phyloP scores from a whole-genome alignment of 805 yeast genomes.

The Cyberlindnera euphorbiae region DNA sequence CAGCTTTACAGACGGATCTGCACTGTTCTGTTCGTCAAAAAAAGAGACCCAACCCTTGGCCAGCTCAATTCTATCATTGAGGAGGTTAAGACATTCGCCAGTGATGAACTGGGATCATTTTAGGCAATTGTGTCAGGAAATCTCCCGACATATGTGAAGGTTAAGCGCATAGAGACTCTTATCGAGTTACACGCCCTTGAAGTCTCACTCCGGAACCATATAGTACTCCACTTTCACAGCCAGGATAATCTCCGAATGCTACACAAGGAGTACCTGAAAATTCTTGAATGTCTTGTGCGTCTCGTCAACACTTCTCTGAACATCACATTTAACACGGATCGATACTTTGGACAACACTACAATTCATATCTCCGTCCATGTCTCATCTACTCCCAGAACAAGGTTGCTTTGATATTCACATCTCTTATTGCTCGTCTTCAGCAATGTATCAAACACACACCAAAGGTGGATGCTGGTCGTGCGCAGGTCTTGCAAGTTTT shows the following conservation, averaged over 20 bases:
- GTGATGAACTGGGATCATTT: constrained; percentile 23
- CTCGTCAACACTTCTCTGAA: constrained; percentile 29
- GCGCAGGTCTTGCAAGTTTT: constrained; percentile 1
- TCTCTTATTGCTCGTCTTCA: constrained; percentile 1
- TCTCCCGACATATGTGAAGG: constrained; percentile 13
- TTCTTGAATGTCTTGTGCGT: constrained; percentile 25
- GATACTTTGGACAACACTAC: constrained; percentile 28
- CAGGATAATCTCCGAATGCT: constrained; percentile 27
- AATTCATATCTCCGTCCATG: constrained; percentile 5
- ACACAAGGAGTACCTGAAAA: constrained; percentile 30
- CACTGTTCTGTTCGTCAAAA: constrained; percentile 30
- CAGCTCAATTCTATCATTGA: constrained; percentile 28
- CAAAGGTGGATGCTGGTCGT: neutral
- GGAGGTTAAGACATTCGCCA: constrained; percentile 30
- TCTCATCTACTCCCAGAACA: neutral
- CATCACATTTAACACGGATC: constrained; percentile 28
- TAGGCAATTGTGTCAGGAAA: constrained; percentile 10
- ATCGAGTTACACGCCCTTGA: constrained; percentile 27
- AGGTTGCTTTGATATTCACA: neutral
- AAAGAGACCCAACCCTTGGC: constrained; percentile 29
- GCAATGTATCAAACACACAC: constrained; percentile 3
- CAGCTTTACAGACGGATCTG: constrained; percentile 28
- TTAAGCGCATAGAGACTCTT: constrained; percentile 20
- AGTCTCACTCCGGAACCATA: constrained; percentile 30
- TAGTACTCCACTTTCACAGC: constrained; percentile 37